Conservation (phyloP, 2,329 filamentous ascomycete species). For the Aschersonia sp. region DNA sequence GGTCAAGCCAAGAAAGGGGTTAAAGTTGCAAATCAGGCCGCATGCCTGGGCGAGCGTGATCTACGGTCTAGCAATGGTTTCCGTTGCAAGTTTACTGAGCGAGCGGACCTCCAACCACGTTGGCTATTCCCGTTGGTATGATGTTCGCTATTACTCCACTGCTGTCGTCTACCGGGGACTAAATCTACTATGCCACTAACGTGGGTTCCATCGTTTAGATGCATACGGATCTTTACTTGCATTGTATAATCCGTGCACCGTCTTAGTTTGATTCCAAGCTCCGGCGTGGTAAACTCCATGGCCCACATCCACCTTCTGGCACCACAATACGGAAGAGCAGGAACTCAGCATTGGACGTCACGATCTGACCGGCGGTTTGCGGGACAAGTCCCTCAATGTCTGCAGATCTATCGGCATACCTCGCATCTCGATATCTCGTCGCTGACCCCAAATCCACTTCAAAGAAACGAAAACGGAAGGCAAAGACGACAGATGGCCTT, state of each 20-base stretch:
- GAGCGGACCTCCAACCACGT: too few relatives aligned
- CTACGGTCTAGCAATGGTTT: not conserved
- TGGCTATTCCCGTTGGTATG: too few relatives aligned
- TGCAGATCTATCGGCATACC: constrained; percentile 61
- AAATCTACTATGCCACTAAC: too few relatives aligned
- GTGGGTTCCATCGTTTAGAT: not conserved
- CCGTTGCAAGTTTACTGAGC: too few relatives aligned
- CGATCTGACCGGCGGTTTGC: not conserved
- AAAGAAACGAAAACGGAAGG: constrained; percentile 52
- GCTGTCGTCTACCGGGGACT: too few relatives aligned
- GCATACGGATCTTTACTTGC: not conserved
- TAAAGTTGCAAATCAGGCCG: not conserved
- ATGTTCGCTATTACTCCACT: too few relatives aligned
- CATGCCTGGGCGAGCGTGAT: not conserved
- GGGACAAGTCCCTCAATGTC: constrained; percentile 26
- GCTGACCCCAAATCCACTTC: constrained; percentile 35
- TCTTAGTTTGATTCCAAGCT: too few relatives aligned
- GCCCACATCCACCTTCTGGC: too few relatives aligned
- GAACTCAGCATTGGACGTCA: not conserved
- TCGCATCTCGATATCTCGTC: constrained; percentile 78
- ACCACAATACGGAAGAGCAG: not conserved
- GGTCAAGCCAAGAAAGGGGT: too few relatives aligned
- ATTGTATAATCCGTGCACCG: too few relatives aligned
- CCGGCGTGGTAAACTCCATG: not conserved
- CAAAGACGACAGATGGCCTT: constrained; percentile 30